Percentiles rank a stretch among this genome's conserved stretches.
Conservation (phyloP, 768 basidiomycete species). For the Hydnum rufescens region DNA sequence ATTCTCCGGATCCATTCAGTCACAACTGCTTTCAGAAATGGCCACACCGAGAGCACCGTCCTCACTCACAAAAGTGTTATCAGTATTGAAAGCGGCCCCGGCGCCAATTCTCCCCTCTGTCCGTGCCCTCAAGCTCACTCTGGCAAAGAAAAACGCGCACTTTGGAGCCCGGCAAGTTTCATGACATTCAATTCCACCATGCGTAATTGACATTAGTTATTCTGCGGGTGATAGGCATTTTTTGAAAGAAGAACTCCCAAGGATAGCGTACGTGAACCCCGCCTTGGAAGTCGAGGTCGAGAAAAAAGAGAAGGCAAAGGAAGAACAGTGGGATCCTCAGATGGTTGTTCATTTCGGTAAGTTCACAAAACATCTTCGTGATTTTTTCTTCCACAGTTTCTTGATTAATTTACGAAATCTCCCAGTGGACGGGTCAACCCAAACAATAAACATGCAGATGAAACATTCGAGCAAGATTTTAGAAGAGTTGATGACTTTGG, state of each 20-base stretch:
- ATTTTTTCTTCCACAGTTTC: not conserved
- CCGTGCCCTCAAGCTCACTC: slow-evolving; percentile 4
- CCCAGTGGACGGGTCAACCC: slow-evolving; percentile 5
- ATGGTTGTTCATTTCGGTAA: slow-evolving; percentile 43
- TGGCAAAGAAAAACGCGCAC: slow-evolving; percentile 9
- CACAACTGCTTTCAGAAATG: not conserved
- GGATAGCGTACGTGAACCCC: slow-evolving; percentile 63
- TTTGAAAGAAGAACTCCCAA: slow-evolving; percentile 54
- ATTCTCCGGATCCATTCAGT: not conserved
- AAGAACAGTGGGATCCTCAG: slow-evolving; percentile 40
- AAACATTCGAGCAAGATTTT: slow-evolving; percentile 9
- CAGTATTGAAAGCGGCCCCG: slow-evolving; percentile 3
- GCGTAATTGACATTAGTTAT: not conserved
- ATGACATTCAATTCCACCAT: not conserved
- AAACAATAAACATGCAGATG: slow-evolving; percentile 9
- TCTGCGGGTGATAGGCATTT: slow-evolving; percentile 35
- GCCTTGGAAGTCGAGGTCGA: slow-evolving; percentile 38
- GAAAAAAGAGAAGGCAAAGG: slow-evolving; percentile 30
- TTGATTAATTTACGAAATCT: not conserved
- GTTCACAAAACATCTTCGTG: slow-evolving; percentile 15
- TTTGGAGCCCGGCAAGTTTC: slow-evolving; percentile 4
- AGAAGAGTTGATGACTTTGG: slow-evolving; percentile 3
- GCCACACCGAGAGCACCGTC: slow-evolving; percentile 3
- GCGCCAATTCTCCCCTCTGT: slow-evolving; percentile 5
- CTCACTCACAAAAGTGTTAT: slow-evolving; percentile 7